These are phyloP conservation scores for Trichosporon ovoides DNA, from an alignment of 1,284 basidiomycete genomes.

Conservation along the genomic window DNA sequence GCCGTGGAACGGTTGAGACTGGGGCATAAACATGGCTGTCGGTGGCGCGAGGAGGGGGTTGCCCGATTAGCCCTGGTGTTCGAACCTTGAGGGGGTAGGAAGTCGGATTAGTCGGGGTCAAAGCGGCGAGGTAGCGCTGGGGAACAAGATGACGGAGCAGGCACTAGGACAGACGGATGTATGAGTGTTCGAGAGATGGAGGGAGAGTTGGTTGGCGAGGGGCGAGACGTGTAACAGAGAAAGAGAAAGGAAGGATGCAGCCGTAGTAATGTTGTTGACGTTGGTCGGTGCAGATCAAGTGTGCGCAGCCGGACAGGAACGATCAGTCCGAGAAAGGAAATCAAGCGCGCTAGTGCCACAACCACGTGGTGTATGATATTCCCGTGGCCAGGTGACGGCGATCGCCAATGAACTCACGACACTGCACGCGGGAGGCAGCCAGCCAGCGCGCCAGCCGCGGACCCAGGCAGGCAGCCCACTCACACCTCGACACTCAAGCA, in stretches of 20 bases:
- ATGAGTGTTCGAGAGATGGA: neutral
- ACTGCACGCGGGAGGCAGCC: neutral
- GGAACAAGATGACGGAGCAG: neutral
- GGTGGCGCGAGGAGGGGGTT: neutral
- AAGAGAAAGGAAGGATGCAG: neutral
- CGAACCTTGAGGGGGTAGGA: neutral
- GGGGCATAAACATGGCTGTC: constrained; percentile 17
- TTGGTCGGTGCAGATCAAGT: too few species aligned
- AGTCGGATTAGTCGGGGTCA: neutral
- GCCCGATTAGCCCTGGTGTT: neutral
- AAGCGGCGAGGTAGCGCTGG: neutral
- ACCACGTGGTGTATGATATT: constrained; percentile 1
- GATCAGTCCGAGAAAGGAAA: constrained; percentile 12
- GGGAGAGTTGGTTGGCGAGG: neutral
- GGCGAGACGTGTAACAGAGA: neutral
- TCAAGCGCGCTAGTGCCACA: constrained; percentile 17
- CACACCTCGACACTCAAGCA: neutral
- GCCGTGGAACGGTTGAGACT: constrained; percentile 11
- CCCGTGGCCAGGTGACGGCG: constrained; percentile 3
- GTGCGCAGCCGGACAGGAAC: too few species aligned
- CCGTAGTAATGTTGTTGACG: constrained; percentile 6
- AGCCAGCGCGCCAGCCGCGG: neutral
- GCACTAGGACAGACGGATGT: neutral
- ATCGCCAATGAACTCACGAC: constrained; percentile 2
- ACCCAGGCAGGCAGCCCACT: constrained; percentile 1